phyloP scores from a whole-genome alignment of 495 filamentous ascomycete genomes.

The Penicillium malachiteum region DNA sequence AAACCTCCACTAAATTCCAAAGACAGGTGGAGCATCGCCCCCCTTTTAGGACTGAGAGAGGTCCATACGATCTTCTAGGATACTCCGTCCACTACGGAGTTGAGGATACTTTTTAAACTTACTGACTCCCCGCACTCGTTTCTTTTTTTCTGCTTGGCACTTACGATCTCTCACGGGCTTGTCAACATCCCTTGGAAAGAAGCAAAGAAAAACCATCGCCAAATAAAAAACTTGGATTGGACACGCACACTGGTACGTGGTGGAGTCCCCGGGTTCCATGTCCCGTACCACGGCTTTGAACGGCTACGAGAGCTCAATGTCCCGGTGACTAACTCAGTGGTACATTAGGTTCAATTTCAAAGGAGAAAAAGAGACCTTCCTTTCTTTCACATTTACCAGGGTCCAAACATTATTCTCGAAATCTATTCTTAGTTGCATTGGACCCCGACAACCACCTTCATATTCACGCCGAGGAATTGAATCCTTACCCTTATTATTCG shows the following conservation, averaged over 20 bases:
- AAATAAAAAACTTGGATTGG: neutral
- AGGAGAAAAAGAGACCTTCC: neutral
- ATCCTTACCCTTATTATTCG: neutral
- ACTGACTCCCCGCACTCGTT: neutral
- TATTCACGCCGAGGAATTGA: slow-evolving; percentile 3
- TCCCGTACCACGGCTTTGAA: neutral
- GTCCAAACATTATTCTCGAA: neutral
- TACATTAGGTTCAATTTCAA: neutral
- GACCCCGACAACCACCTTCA: neutral
- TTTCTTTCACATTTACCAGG: neutral
- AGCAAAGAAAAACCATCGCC: neutral
- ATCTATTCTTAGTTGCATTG: neutral
- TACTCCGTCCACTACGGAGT: no score
- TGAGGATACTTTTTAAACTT: neutral
- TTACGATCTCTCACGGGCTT: neutral
- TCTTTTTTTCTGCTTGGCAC: neutral
- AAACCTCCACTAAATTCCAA: neutral
- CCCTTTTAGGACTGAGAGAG: slow-evolving; percentile 19
- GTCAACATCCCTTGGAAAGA: neutral
- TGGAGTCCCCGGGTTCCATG: neutral
- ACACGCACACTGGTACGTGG: slow-evolving; percentile 3
- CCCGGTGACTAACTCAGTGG: neutral
- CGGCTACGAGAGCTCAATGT: no score
- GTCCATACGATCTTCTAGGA: slow-evolving; percentile 1
- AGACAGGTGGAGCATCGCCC: slow-evolving; percentile 7